Percentiles rank a stretch among this genome's conserved stretches.
phyloP scores from a whole-genome alignment of 177 flowering plant genomes.

The Vitis hybrid region DNA sequence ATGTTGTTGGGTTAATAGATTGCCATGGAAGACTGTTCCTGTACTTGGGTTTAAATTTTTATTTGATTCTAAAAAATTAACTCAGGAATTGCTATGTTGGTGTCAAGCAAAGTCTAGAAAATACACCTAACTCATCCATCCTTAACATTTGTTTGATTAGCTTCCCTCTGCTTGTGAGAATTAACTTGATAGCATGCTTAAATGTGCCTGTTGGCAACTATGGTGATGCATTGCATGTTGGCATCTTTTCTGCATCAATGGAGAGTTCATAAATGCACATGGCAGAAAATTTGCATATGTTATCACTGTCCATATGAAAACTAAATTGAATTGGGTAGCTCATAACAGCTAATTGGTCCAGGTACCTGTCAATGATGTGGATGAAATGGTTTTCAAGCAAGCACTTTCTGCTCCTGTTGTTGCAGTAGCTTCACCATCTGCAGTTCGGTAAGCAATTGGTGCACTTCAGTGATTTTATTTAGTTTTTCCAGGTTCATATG shows the following conservation, averaged over 20 bases:
- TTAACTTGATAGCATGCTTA: no score
- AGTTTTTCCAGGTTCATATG: neutral
- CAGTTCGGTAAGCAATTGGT: slow-evolving; percentile 49
- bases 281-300: no score
- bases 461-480: neutral
- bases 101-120: no score
- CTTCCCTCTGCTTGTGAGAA: no score
- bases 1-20: no score
- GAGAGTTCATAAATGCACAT: neutral
- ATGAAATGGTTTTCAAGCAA: slow-evolving; percentile 43
- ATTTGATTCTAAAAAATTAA: no score
- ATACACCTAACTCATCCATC: no score
- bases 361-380: slow-evolving; percentile 75
- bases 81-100: no score
- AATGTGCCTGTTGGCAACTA: neutral
- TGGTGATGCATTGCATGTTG: neutral
- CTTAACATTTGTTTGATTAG: no score
- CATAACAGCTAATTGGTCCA: slow-evolving; percentile 16
- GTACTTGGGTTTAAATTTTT: no score
- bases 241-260: neutral
- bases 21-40: no score
- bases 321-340: neutral
- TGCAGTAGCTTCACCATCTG: slow-evolving; percentile 93
- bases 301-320: no score
- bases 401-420: slow-evolving; percentile 81